Evolutionary conservation across 2,329 filamentous ascomycete species (phyloP).

Genomic region (Didymella exigua): DNA sequence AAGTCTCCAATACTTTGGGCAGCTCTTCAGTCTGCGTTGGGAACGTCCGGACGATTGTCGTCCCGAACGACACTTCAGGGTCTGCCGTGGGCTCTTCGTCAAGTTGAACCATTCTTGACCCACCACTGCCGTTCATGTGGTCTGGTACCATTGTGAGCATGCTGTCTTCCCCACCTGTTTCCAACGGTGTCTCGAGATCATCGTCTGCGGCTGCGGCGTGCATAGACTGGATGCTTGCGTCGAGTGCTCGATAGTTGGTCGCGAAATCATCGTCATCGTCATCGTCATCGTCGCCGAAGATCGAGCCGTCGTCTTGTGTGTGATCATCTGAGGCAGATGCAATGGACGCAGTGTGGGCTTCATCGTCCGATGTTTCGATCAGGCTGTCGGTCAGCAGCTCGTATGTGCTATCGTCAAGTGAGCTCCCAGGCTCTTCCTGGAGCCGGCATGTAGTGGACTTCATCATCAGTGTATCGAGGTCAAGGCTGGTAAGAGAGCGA

Average conservation of each 20-base stretch:
- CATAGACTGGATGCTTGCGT: conserved; percentile 29
- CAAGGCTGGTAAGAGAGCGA: conserved; percentile 38
- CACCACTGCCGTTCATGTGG: conserved; percentile 31
- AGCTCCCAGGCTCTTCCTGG: conserved; percentile 34
- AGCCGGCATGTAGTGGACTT: conserved; percentile 35
- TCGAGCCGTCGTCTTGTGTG: conserved; percentile 43
- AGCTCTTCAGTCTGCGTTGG: conserved; percentile 28
- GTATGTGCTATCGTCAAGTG: conserved; percentile 47
- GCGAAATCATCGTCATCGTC: conserved; percentile 30
- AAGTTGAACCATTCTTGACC: conserved; percentile 28
- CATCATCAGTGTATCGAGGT: conserved; percentile 46
- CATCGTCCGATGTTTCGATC: conserved; percentile 44
- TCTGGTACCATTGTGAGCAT: conserved; percentile 37
- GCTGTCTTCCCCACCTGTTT: conserved; percentile 34
- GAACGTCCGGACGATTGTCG: conserved; percentile 32
- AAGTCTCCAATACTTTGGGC: conserved; percentile 33
- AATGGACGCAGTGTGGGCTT: conserved; percentile 46
- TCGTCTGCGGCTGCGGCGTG: conserved; percentile 22
- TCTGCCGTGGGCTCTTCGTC: conserved; percentile 29
- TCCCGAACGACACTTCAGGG: conserved; percentile 22
- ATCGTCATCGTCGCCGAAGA: conserved; percentile 38
- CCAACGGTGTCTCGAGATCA: conserved; percentile 24
- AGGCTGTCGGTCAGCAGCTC: conserved; percentile 40
- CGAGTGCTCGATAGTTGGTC: conserved; percentile 24
- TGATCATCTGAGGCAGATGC: conserved; percentile 40